Evolutionary conservation across 176 grass and related monocot species (phyloP), one percentile per base, ranked within the genome.

Genomic region (Eragrostis curvula): DNA sequence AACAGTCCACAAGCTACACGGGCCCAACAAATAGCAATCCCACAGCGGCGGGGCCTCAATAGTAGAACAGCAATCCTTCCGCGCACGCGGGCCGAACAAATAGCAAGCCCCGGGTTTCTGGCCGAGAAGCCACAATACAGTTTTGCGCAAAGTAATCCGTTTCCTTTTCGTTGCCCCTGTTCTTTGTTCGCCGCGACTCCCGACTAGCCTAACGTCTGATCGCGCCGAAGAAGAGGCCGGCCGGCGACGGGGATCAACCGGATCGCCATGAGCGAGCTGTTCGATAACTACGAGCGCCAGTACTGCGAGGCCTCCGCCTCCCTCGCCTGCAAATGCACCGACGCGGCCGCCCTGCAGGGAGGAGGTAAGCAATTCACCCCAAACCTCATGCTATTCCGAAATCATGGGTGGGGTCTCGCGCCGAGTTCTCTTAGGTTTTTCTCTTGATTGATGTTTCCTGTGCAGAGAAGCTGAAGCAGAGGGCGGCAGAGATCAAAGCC

Each of bases 271-370:
- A 86, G 88, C 73, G 88, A 98, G 79, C 90, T 95, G 25, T 93
- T 98, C 66, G 84, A 89, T 24, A 87, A 90, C 23, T 98, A 95
- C 48, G 92, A 94, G 81, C 92, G 92, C 63, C 92, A 97, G 68
- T 93, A 93, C 71, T 98, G 92, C 75, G 90, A 98, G 90, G 81
- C 94, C 67, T 98, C 92, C 40, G 88, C 95, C 24, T 93, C 92
- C 66, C 90, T 93, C 63, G 76, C 89, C 72, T 83, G 88, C 53
- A 92, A 89, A 85, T 97, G 92, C 86, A 87, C 90, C 49, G 85
- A 88, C 9, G 92, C 90, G 46, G 83, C 88, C 4, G 70, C 83
- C 61, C 83, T 90, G 8, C 44, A 85, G 10, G 95, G 95, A 92
- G 95, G 95, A 92, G 95, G 95, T 97, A 84, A 80, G 10, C 24